phyloP scores from a whole-genome alignment of 495 filamentous ascomycete genomes.

The Xylaria palmicola region DNA sequence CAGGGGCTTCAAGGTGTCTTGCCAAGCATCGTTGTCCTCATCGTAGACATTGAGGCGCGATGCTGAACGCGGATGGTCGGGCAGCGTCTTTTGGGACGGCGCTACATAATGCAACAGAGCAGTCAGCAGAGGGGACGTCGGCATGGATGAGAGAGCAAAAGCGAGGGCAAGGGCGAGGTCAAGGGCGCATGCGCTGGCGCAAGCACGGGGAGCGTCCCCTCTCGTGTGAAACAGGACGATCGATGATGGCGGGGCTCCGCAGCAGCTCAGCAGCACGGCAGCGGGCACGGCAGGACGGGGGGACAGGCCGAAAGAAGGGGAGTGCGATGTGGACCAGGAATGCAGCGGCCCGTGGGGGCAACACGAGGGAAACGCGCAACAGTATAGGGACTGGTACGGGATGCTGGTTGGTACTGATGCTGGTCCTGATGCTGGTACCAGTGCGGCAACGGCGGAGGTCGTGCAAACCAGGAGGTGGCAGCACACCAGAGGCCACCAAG shows the following conservation, averaged over 20 bases:
- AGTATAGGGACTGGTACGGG: no score
- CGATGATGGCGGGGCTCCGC: constrained; percentile 1
- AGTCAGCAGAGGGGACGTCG: constrained; percentile 22
- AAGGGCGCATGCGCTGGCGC: no score
- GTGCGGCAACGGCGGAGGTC: no score
- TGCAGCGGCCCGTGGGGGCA: not conserved
- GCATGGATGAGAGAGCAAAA: constrained; percentile 1
- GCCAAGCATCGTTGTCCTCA: constrained; percentile 43
- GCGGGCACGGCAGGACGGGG: not conserved
- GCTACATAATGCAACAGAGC: constrained; percentile 35
- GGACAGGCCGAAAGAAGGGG: constrained; percentile 4
- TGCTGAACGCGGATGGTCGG: constrained; percentile 45
- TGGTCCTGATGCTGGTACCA: not conserved
- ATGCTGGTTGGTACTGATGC: not conserved
- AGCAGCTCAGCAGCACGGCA: constrained; percentile 9
- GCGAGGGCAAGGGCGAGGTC: constrained; percentile 11
- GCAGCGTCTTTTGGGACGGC: constrained; percentile 52
- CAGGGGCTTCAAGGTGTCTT: constrained; percentile 41
- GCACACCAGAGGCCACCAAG: no score
- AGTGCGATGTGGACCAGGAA: not conserved
- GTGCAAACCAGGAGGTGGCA: no score
- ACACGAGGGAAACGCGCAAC: not conserved
- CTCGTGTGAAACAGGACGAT: constrained; percentile 20
- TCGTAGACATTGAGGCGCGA: constrained; percentile 44
- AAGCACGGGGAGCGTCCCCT: constrained; percentile 17